These are phyloP conservation scores for Candida railenensis DNA, from an alignment of 805 yeast species.

Conservation along the genomic window DNA sequence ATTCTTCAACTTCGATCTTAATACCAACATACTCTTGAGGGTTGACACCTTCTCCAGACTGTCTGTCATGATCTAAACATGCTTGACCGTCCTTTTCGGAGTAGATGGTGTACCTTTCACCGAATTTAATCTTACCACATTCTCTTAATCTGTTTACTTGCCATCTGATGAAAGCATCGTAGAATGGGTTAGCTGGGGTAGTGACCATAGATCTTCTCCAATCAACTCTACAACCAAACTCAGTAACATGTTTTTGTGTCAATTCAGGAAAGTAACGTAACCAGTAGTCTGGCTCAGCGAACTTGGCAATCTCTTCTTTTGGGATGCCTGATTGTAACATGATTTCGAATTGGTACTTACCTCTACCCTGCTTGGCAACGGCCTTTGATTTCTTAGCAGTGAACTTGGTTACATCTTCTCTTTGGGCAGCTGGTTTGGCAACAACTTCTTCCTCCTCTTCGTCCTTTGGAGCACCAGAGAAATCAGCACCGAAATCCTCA, in stretches of 20 bases:
- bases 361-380: conserved; percentile 88
- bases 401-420: conserved; percentile 86
- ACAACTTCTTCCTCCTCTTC: conserved; percentile 45
- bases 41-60: conserved; percentile 92
- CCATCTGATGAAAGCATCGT: conserved; percentile 96
- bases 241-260: conserved; percentile 74
- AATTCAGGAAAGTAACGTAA: conserved; percentile 87
- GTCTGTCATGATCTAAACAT: conserved; percentile 99
- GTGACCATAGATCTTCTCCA: conserved; percentile 98
- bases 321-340: conserved; percentile 93
- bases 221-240: conserved; percentile 90
- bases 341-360: conserved; percentile 93
- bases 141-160: conserved; percentile 87
- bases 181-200: conserved; percentile 92
- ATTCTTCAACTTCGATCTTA: conserved; percentile 72
- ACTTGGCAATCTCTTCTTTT: conserved; percentile 76
- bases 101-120: conserved; percentile 96
- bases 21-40: conserved; percentile 97
- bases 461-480: conserved; percentile 62
- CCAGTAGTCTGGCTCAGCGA: conserved; percentile 94
- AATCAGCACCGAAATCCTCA: conserved; percentile 85
- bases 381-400: conserved; percentile 92
- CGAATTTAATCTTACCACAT: conserved; percentile 90
- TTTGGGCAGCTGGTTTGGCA: conserved; percentile 32
- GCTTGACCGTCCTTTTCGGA: conserved; percentile 99